Base-by-base conservation (phyloP, 2,329 filamentous ascomycete species). In the Colletotrichum kahawae region DNA sequence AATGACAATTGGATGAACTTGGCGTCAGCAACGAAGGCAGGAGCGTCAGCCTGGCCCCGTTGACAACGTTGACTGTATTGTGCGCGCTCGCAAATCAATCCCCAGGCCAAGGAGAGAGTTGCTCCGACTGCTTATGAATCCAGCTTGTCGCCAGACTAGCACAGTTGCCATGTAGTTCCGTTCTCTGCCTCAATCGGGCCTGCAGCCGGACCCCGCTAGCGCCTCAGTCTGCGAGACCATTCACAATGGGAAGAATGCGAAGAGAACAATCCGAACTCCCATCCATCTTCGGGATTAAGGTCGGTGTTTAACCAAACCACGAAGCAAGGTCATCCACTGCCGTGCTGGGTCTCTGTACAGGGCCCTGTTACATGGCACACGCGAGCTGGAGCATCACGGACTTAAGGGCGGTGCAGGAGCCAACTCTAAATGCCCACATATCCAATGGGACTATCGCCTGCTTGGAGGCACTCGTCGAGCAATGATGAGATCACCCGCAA, bases 341-440 rank as follows among this genome's bases (percentile, higher is more conserved):
- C 63, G 27, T 31, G 36, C 63, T 67, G 36, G 31, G 36, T 27
- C 36, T 64, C 21, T 66, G 21, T 9, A 36, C 29, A 56, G 38
- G 56, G 38, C n/a, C n/a, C 7, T 27, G 34, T 36, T 62, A 64
- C 38, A 69, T 69, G 36, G 36, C 27, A 57, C 43, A 51, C 27
- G 33, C 29, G 27, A 34, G 66, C 57, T 74, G 54, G 38, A 62
- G 21, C 38, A 43, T 63, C 60, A 27, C 72, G 62, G 38, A 64
- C 54, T 67, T 48, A 43, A 75, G 68, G 29, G 21, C 48, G 27
- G n/a, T 56, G 56, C 67, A 31, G 67, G 21, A 38, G 33, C 59
- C 38, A 71, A 67, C 68, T 57, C 33, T 57, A 67, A 71, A 72
- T 31, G n/a, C 64, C 24, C 38, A 65, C 33, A 75, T 67, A 54